phyloP scores from a whole-genome alignment of 306 rosid species.

The Neltuma alba region DNA sequence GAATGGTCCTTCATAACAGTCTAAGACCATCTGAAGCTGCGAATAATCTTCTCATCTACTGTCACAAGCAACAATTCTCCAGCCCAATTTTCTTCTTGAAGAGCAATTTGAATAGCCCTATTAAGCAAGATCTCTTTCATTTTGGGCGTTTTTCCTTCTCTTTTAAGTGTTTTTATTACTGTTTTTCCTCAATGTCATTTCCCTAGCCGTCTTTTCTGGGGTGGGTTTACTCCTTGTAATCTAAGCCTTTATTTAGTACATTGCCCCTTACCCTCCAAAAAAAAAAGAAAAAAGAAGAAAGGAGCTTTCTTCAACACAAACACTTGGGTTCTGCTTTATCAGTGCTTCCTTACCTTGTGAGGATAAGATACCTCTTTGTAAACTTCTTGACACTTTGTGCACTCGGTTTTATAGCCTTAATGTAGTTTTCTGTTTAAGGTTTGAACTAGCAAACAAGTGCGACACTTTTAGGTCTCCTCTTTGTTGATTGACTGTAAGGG shows the following conservation, averaged over 20 bases:
- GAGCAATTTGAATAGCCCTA: neutral
- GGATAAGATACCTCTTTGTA: neutral
- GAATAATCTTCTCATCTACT: neutral
- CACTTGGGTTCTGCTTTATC: conserved; percentile 4
- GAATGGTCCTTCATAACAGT: neutral
- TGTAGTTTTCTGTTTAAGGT: neutral
- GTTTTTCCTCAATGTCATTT: no score
- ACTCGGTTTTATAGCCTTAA: neutral
- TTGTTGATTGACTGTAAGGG: neutral
- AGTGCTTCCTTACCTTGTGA: neutral
- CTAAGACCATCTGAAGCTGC: neutral
- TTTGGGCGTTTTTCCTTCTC: no score
- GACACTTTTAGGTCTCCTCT: neutral
- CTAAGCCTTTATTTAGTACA: neutral
- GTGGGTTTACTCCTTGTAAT: neutral
- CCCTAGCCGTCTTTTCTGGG: no score
- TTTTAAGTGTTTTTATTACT: no score
- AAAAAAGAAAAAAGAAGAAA: neutral
- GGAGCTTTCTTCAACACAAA: conserved; percentile 3
- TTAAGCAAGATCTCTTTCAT: neutral
- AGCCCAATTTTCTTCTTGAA: neutral
- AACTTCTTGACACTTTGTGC: neutral
- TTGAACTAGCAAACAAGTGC: neutral
- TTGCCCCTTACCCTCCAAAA: neutral
- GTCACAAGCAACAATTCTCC: neutral